Evolutionary conservation across 768 basidiomycete species (phyloP), one percentile per base, ranked within the genome.

Genomic region (Naganishia friedmannii): DNA sequence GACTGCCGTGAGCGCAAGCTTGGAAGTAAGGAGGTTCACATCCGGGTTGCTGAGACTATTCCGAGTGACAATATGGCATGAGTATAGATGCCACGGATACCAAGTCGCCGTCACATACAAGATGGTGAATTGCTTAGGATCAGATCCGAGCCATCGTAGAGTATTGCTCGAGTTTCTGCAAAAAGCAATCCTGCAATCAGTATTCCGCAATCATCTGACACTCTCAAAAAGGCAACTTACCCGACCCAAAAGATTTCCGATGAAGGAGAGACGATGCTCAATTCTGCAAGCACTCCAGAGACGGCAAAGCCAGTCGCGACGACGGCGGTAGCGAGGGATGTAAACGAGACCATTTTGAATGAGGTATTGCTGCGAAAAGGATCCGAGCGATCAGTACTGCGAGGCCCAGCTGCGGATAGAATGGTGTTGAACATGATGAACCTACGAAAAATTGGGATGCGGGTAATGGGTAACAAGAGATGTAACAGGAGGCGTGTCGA

Each of bases 81-180:
- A 65, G n/a, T 8, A 53, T 2, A 19, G 31, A 26, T 55, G 4
- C 7, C n/a, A 13, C 51, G 19, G 19, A 56, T 32, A 21, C 21
- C 8, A 51, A 17, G 51, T 10, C 26, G 17, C 26, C 39, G 53
- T 19, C 23, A 74, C 78, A 73, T 68, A 79, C 78, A 77, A 80
- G 19, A 80, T 75, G 10, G 77, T 76, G 72, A 80, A 80, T 46
- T 75, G 58, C 31, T 67, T 42, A 12, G 77, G 77, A 26, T 71
- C 67, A 17, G 72, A 65, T 7, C 73, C 74, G 42, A 57, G 66
- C 79, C 79, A 80, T 19, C 69, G 71, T 32, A 80, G 70, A 13
- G 77, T 78, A 60, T 79, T 78, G 67, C 74, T 65, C 26, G 68
- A 70, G 48, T 79, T 60, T 19, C 75, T 73, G 53, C 77, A 7